Evolutionary conservation across 2,329 filamentous ascomycete genomes (phyloP), one percentile per base, ranked within the genome.

Genomic region (Monosporascus sp.): DNA sequence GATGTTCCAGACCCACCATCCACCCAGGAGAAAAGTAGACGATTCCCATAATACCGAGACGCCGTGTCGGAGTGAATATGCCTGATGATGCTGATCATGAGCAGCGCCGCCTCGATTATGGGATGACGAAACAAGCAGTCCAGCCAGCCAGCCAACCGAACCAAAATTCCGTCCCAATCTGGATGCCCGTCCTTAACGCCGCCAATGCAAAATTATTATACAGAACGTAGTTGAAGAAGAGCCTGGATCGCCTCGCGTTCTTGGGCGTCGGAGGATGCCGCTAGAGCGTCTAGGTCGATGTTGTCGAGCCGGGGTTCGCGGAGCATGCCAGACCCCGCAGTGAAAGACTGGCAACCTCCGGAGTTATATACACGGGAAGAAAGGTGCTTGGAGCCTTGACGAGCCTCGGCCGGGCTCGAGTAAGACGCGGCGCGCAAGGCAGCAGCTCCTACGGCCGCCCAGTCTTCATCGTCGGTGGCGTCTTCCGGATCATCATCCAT

Each of bases 381-480:
- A 64, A 73, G 65, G 67, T 77, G 71, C 69, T 77, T 69, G 61
- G 71, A 65, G 74, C 75, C 66, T 71, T 84, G 74, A 73, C 82
- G 71, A 79, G 86, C 73, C 52, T 78, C 74, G 7, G 70, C 75
- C 62, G 76, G 80, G 63, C 73, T 80, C 52, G 80, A 78, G 64
- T 85, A 85, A 7, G 83, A 86, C 48, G 80, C 79, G 55, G 83
- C 82, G 59, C 92, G 86, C 61, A 97, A 81, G 60, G 90, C 90
- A 52, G 88, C 91, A 31, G 92, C 90, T 52, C 91, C 93, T 57
- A 96, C 88, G 50, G 88, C 85, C 47, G 89, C 90, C 92, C 93
- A 97, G 72, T 97, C 92, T 72, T 97, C 93, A 68, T 97, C 91
- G 68, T 97, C 94, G 24, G 94, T 97, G 55, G 90, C 82, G 66